A percentile compares a stretch with the other conserved stretches of the same genome.
Evolutionary conservation across 129 eudicot genomes (phyloP).

Genomic region (Saussurea involucrata): DNA sequence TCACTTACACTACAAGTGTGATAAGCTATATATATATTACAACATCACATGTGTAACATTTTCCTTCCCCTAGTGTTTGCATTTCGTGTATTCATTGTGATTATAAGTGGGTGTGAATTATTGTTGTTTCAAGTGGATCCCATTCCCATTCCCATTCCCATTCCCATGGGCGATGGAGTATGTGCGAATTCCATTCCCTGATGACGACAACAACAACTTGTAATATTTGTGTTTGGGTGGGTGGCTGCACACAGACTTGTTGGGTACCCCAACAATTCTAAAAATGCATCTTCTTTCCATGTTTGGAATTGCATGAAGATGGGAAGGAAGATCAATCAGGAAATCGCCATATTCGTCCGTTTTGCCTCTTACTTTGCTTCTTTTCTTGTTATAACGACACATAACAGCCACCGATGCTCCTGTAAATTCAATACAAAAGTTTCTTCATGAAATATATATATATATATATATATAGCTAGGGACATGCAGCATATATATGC

Average conservation of each 20-base stretch:
- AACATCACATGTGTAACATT: neutral
- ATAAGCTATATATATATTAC: no score
- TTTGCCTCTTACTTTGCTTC: constrained; percentile 26
- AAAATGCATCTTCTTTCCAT: constrained; percentile 53
- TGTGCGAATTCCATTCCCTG: neutral
- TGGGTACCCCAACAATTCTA: constrained; percentile 42
- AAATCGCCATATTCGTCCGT: constrained; percentile 57
- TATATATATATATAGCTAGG: no score
- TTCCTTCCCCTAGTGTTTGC: neutral
- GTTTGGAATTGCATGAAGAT: constrained; percentile 68
- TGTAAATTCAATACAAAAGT: constrained; percentile 10
- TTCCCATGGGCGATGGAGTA: neutral
- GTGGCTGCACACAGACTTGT: constrained; percentile 30
- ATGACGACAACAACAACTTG: neutral
- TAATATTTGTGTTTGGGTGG: no score
- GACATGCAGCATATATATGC: neutral
- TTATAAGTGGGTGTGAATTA: neutral
- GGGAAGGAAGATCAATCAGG: constrained; percentile 62
- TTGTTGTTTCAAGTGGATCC: neutral
- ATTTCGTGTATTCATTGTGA: neutral
- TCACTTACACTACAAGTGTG: no score
- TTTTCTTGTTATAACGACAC: constrained; percentile 35
- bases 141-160: neutral
- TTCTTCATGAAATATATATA: neutral
- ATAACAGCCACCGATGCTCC: constrained; percentile 51